Base-by-base conservation (phyloP, 306 rosid genomes). In the Argentina anserina region DNA sequence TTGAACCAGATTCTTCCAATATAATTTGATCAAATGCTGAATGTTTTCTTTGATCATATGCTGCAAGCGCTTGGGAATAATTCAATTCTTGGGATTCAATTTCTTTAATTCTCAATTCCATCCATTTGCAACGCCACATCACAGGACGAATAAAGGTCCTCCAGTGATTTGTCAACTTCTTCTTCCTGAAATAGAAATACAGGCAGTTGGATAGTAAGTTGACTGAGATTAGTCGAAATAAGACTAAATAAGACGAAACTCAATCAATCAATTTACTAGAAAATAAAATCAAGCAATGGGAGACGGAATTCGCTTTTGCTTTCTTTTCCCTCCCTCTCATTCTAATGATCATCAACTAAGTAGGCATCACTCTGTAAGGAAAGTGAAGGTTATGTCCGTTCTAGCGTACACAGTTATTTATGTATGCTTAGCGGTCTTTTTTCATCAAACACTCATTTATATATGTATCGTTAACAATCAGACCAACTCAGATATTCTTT, bases 121-220 rank as follows among this genome's bases (percentile, higher is more conserved):
- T 77, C 98, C 98, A 94, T 83, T 85, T 89, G 83, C 90, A 91
- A 46, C 94, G 90, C 98, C 98, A 91, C 87, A 86, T 87, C 70
- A 91, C 74, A 68, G 97, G 98, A 25, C 86, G 87, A 74, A 94
- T 82, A 64, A 76, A 91, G 81, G 64, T 88, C 84, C 90, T 86
- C 98, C 97, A 94, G 43, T 89, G 95, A 83, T 87, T 87, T 13
- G 98, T 89, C 85, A 91, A 69, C 81, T 85, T 93, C 84, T 83
- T 86, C 87, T 86, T 93, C 88, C 97, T 93, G 75, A 73, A 78
- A 65, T 39, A 29, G 75, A 79, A 49, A 66, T 70, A 75, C 52
- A 76, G 67, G 66, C 73, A 77, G 60, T 76, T 70, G 71, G 65
- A 71, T 60, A 62, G 74, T 29, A 42, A 39, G 36, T 50, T 20